Conservation (phyloP, 2,329 filamentous ascomycete genomes). For the Xylariomycetidae sp. region DNA sequence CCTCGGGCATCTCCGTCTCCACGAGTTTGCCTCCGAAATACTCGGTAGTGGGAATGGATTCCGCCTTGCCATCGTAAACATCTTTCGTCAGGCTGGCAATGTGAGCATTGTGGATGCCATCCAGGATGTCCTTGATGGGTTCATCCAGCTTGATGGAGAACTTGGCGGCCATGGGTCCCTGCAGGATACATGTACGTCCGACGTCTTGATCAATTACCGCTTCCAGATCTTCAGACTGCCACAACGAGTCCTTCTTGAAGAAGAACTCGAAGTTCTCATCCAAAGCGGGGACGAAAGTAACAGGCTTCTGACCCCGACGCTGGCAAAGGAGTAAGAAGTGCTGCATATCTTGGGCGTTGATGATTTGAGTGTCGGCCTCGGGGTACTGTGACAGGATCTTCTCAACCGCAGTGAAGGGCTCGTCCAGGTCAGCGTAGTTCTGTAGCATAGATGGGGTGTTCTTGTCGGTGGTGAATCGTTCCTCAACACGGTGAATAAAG, state of each 20-base stretch:
- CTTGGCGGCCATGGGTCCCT: constrained; percentile 86
- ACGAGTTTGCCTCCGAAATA: constrained; percentile 91
- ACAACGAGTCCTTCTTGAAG: constrained; percentile 99
- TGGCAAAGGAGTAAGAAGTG: constrained; percentile 92
- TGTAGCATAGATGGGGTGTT: constrained; percentile 79
- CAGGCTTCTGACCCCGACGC: constrained; percentile 88
- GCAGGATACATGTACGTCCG: constrained; percentile 89
- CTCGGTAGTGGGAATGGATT: constrained; percentile 76
- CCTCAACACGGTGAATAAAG: constrained; percentile 94
- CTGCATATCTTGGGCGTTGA: constrained; percentile 97
- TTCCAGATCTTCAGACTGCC: constrained; percentile 97
- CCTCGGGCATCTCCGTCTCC: constrained; percentile 63
- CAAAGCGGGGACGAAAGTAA: constrained; percentile 90
- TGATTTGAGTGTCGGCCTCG: constrained; percentile 81
- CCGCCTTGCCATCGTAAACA: constrained; percentile 68
- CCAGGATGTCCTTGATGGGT: constrained; percentile 90
- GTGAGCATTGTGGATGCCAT: constrained; percentile 82
- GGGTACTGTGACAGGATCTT: constrained; percentile 78
- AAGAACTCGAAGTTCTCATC: constrained; percentile 98
- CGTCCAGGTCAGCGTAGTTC: constrained; percentile 79
- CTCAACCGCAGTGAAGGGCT: constrained; percentile 73
- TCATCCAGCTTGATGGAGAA: constrained; percentile 88
- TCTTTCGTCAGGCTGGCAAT: constrained; percentile 75
- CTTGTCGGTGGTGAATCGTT: constrained; percentile 74
- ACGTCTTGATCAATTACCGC: constrained; percentile 96